A percentile compares a stretch with the other conserved stretches of the same genome.
Conservation (phyloP, 805 yeast genomes). For the Saturnispora besseyi region DNA sequence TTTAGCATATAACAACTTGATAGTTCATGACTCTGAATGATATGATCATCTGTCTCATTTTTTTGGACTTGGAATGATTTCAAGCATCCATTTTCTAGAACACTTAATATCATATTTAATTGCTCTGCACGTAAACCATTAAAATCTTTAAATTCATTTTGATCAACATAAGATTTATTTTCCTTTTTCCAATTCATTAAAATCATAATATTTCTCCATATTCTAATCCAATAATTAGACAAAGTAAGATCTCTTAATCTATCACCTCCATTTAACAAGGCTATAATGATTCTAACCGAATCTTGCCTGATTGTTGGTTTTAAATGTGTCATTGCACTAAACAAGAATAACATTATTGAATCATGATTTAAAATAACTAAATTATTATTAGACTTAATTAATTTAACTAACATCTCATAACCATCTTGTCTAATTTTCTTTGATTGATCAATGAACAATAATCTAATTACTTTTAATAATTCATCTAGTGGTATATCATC, state of each 20-base stretch:
- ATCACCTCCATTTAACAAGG: slow-evolving; percentile 39
- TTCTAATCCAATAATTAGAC: slow-evolving; percentile 52
- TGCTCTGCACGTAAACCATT: slow-evolving; percentile 25
- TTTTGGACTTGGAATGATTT: slow-evolving; percentile 13
- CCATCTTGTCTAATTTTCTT: slow-evolving; percentile 36
- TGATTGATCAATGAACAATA: slow-evolving; percentile 61
- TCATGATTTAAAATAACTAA: slow-evolving; percentile 52
- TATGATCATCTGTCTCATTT: not conserved
- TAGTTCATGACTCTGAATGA: slow-evolving; percentile 35
- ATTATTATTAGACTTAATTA: slow-evolving; percentile 11
- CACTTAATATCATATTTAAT: slow-evolving; percentile 29
- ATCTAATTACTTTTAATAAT: slow-evolving; percentile 46
- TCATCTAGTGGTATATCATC: slow-evolving; percentile 47
- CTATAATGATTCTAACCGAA: slow-evolving; percentile 56
- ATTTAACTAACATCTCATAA: slow-evolving; percentile 7
- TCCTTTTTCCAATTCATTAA: slow-evolving; percentile 59
- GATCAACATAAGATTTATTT: slow-evolving; percentile 15
- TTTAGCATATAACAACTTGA: slow-evolving; percentile 48
- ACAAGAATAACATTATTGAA: slow-evolving; percentile 60
- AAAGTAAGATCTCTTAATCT: slow-evolving; percentile 37
- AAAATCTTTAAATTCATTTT: slow-evolving; percentile 16
- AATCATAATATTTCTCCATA: slow-evolving; percentile 57
- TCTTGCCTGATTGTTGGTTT: slow-evolving; percentile 66
- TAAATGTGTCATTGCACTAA: slow-evolving; percentile 92
- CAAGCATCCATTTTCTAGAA: slow-evolving; percentile 21